These are phyloP conservation scores for Triticum turgidum DNA, from an alignment of 176 grass and related monocot genomes.

Conservation along the genomic window DNA sequence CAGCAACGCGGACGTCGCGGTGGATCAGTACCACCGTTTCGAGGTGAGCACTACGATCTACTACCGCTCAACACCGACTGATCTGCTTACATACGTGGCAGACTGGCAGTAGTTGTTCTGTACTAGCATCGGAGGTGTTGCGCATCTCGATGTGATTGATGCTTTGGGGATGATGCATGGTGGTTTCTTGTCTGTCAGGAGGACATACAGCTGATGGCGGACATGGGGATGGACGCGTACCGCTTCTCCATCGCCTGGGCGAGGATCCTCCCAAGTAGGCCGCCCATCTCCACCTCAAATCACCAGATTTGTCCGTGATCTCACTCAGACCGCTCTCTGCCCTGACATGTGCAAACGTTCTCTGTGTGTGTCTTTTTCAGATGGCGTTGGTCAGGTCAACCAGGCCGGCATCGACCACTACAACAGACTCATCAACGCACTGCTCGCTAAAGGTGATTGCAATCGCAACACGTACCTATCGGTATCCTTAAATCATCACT, in stretches of 20 bases:
- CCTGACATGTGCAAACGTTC: background rate
- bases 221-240: conserved; percentile 97
- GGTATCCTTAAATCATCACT: background rate
- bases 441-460: conserved; percentile 72
- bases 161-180: background rate
- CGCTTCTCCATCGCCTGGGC: conserved; percentile 95
- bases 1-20: conserved; percentile 90
- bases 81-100: background rate
- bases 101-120: background rate
- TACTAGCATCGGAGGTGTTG: background rate
- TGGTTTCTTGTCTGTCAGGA: conserved; percentile 44
- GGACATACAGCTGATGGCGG: conserved; percentile 84
- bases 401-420: conserved; percentile 93
- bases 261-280: conserved; percentile 76
- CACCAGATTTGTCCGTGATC: background rate
- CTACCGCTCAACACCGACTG: background rate
- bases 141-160: too few species aligned
- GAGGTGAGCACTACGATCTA: conserved; percentile 41
- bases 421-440: conserved; percentile 79
- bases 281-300: background rate
- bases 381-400: conserved; percentile 76
- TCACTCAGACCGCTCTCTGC: background rate
- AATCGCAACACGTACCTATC: background rate
- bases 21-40: conserved; percentile 90
- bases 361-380: conserved; percentile 21